Evolutionary conservation across 2,329 filamentous ascomycete species (phyloP), one percentile per base, ranked within the genome.

Genomic region (Cyphellophora europaea): DNA sequence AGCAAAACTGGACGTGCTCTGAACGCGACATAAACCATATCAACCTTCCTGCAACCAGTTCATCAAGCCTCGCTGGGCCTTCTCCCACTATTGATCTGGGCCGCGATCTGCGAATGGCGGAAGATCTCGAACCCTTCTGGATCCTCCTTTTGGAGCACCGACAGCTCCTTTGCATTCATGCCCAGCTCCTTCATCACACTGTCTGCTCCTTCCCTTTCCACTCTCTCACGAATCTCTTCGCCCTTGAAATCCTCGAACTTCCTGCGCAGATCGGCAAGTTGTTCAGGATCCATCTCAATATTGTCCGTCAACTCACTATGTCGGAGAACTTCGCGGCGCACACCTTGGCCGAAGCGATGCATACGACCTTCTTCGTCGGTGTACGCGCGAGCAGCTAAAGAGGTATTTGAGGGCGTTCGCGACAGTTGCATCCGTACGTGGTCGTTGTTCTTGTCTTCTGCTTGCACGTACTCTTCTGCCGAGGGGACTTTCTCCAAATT

Each of bases 291-390:
- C 3, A 56, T 53, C 11, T 63, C 52, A 23, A 64, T 61, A 48
- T 51, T 37, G 21, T 59, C 51, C 8, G 17, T 6, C 6, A 17
- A 11, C 8, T 32, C 12, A 6, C 19, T 19, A 11, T 16, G 63
- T 11, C 65, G 62, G 28, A 82, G 60, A 23, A 82, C 67, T 39
- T 79, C 74, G 27, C 77, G 73, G 13, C 77, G 73, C 29, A 83
- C 63, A 43, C 72, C 69, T 49, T 82, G 77, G 18, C 78, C 76
- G 23, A 83, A 69, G 16, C 79, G 74, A 50, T 82, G 79, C 47
- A 83, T 70, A 19, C 73, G 73, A 19, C 79, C 79, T 68, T 84
- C 79, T 60, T 84, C 79, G 30, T 75, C 68, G 1, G 71, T 70
- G 40, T 80, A 70, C 14, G 73, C 74, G 33, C 74, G 74, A 3